Conservation (phyloP, 345 rosid genomes). For the Eucalyptus camaldulensis region DNA sequence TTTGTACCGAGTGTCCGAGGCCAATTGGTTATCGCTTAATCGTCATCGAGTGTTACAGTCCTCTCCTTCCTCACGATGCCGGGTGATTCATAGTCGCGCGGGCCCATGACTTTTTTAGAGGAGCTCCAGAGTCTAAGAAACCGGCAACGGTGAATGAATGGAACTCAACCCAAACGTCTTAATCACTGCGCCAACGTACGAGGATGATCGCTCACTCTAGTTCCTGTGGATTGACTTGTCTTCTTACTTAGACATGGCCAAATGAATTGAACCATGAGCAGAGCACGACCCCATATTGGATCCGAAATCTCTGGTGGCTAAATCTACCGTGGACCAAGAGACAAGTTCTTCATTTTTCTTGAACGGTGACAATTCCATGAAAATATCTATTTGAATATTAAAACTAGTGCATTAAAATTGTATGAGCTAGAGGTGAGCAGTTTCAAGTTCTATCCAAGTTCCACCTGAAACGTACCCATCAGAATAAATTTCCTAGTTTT, state of each 20-base stretch:
- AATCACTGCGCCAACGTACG: neutral
- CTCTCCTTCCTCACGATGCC: neutral
- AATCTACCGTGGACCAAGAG: neutral
- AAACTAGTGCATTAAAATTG: too few species aligned
- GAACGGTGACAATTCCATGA: too few species aligned
- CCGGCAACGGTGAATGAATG: neutral
- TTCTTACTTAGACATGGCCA: neutral
- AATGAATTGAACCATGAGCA: neutral
- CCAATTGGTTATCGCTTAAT: neutral
- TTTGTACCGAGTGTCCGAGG: neutral
- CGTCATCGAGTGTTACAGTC: neutral
- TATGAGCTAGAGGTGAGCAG: fast-evolving
- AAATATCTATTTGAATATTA: too few species aligned
- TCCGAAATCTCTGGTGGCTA: neutral
- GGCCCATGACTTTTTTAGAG: neutral
- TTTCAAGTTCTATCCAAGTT: neutral
- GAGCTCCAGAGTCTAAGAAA: neutral
- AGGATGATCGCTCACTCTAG: neutral
- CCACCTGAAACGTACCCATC: neutral
- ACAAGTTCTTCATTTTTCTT: neutral
- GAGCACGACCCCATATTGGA: neutral
- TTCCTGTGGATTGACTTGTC: too few species aligned
- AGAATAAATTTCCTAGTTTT: too few species aligned
- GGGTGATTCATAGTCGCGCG: neutral
- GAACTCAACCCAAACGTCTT: neutral